Percentiles rank a stretch among this genome's conserved stretches.
Evolutionary conservation across 768 basidiomycete genomes (phyloP).

Genomic region (Pulveroboletus sp.): DNA sequence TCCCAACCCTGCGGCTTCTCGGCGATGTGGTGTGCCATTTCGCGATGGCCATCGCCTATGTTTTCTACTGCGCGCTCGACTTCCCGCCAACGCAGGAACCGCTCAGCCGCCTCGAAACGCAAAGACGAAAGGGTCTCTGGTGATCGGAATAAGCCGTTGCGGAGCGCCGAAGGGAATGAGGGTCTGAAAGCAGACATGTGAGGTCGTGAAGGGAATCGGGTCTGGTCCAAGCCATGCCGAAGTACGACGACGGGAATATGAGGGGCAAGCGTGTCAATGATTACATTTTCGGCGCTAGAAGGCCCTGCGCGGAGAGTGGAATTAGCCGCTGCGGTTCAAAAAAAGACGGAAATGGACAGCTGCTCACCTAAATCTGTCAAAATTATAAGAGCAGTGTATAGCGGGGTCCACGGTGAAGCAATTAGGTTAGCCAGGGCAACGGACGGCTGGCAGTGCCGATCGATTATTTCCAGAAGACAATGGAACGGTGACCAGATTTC

Average conservation of each 20-base stretch:
- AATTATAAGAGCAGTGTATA: constrained; percentile 59
- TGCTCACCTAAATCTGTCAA: constrained; percentile 45
- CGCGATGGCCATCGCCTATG: constrained; percentile 33
- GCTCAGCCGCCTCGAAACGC: constrained; percentile 60
- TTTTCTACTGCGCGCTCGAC: constrained; percentile 53
- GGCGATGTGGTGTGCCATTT: constrained; percentile 16
- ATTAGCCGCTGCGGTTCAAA: constrained; percentile 2
- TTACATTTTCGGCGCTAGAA: constrained; percentile 35
- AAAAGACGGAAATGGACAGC: background rate
- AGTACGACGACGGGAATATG: constrained; percentile 58
- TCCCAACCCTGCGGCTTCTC: constrained; percentile 41
- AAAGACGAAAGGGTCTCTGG: constrained; percentile 55
- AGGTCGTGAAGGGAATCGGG: constrained; percentile 26
- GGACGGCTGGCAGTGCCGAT: constrained; percentile 50
- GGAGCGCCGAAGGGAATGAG: constrained; percentile 44
- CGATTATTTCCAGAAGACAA: constrained; percentile 47
- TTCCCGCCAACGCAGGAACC: constrained; percentile 70
- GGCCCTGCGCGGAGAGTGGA: constrained; percentile 18
- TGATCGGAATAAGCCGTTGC: constrained; percentile 57
- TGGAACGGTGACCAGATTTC: constrained; percentile 55
- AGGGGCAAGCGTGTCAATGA: constrained; percentile 46
- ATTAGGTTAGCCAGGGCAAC: constrained; percentile 47
- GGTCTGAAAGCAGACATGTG: constrained; percentile 57
- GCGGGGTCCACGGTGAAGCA: constrained; percentile 51
- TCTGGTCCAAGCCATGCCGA: constrained; percentile 36